Evolutionary conservation across 1,139 yeast genomes (phyloP).

Genomic region (Hyphopichia pseudoburtonii): DNA sequence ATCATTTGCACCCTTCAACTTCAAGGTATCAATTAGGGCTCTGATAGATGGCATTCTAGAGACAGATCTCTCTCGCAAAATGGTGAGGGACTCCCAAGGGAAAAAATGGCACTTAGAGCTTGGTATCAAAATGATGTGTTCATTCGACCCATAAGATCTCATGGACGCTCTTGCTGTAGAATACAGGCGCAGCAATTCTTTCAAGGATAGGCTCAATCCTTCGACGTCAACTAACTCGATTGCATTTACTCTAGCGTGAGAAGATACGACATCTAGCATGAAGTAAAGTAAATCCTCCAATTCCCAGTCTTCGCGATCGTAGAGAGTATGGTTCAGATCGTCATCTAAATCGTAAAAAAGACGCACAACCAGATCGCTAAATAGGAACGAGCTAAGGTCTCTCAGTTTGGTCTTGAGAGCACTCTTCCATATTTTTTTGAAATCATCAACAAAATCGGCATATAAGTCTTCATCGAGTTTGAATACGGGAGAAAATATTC

Average conservation of each 20-base stretch:
- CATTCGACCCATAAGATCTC: slow-evolving; percentile 12
- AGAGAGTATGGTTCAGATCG: not conserved
- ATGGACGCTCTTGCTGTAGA: slow-evolving; percentile 16
- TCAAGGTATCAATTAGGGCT: slow-evolving; percentile 44
- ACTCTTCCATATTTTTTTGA: slow-evolving; percentile 28
- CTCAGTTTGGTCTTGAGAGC: no score
- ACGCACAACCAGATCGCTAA: no score
- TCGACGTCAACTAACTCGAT: slow-evolving; percentile 61
- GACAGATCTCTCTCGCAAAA: slow-evolving; percentile 53
- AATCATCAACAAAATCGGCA: slow-evolving; percentile 38
- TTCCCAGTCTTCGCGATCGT: slow-evolving; percentile 22
- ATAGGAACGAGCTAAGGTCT: no score
- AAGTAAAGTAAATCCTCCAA: slow-evolving; percentile 67
- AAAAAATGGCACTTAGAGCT: slow-evolving; percentile 62
- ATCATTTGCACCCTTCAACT: slow-evolving; percentile 22
- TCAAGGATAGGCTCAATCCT: slow-evolving; percentile 35
- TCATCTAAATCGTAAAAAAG: slow-evolving; percentile 9
- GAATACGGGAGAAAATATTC: slow-evolving; percentile 47
- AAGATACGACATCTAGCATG: slow-evolving; percentile 57
- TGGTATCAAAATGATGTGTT: slow-evolving; percentile 69
- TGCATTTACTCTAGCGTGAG: slow-evolving; percentile 62
- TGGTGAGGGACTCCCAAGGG: slow-evolving; percentile 87
- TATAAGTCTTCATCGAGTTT: slow-evolving; percentile 22
- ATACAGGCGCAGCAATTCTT: slow-evolving; percentile 38
- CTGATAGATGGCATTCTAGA: slow-evolving; percentile 75